Conservation (phyloP, 1,139 yeast species). For the Hyphopichia burtonii region DNA sequence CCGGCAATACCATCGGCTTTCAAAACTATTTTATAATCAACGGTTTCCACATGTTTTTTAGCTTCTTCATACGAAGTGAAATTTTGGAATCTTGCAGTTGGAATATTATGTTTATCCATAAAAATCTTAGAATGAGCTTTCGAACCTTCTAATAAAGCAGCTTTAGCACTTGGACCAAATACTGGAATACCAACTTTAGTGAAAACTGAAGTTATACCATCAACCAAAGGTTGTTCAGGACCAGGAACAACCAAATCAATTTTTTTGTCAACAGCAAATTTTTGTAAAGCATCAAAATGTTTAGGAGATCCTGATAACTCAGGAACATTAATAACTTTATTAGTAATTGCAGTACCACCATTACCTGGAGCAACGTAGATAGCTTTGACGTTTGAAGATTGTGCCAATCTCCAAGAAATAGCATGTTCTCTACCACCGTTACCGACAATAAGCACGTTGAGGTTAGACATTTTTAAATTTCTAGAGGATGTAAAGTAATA, state of each 20-base stretch:
- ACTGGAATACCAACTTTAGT: constrained; percentile 84
- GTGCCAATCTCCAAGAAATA: constrained; percentile 85
- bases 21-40: constrained; percentile 79
- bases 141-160: constrained; percentile 96
- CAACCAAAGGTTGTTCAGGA: constrained; percentile 98
- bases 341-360: constrained; percentile 74
- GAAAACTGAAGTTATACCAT: constrained; percentile 78
- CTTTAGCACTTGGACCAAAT: constrained; percentile 89
- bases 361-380: constrained; percentile 96
- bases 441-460: constrained; percentile 81
- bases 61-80: constrained; percentile 79
- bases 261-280: constrained; percentile 68
- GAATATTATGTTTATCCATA: constrained; percentile 88
- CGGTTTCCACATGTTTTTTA: constrained; percentile 59
- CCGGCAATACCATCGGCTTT: constrained; percentile 99
- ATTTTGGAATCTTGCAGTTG: constrained; percentile 88
- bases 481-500: background rate
- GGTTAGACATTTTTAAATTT: constrained; percentile 1
- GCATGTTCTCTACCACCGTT: constrained; percentile 99
- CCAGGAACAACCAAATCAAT: constrained; percentile 90
- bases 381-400: constrained; percentile 67
- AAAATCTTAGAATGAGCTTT: constrained; percentile 92
- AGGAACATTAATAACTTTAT: constrained; percentile 68
- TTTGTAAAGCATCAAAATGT: constrained; percentile 56
- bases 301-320: constrained; percentile 62